phyloP scores from a whole-genome alignment of 2,329 filamentous ascomycete genomes.

The Rachicladosporium sp. region DNA sequence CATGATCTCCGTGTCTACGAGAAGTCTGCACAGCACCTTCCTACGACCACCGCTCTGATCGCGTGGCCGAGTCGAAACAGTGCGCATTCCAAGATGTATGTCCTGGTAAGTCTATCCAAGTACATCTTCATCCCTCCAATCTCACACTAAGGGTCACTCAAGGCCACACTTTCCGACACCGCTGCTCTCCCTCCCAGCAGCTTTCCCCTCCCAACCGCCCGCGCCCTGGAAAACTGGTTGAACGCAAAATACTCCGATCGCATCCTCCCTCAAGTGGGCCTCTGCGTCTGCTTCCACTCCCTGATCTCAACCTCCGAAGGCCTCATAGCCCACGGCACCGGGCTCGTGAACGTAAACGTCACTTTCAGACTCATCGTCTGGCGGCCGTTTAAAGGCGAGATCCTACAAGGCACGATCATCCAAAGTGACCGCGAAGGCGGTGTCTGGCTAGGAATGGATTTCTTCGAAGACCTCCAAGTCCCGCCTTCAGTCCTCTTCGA shows the following conservation, averaged over 20 bases:
- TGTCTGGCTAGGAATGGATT: slow-evolving; percentile 57
- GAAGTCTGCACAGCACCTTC: too few relatives aligned
- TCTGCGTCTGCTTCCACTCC: slow-evolving; percentile 90
- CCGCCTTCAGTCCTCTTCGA: slow-evolving; percentile 60
- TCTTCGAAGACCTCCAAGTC: slow-evolving; percentile 87
- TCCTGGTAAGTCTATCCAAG: slow-evolving; percentile 22
- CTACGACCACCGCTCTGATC: too few relatives aligned
- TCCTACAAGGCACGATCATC: slow-evolving; percentile 74
- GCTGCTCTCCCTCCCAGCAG: slow-evolving; percentile 85
- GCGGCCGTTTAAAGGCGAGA: slow-evolving; percentile 88
- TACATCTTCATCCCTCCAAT: not conserved
- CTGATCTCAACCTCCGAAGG: slow-evolving; percentile 82
- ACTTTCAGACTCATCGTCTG: slow-evolving; percentile 92
- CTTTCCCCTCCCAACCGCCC: slow-evolving; percentile 68
- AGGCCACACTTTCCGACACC: slow-evolving; percentile 91
- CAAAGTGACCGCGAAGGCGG: slow-evolving; percentile 60
- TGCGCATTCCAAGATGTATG: slow-evolving; percentile 21
- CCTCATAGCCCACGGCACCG: slow-evolving; percentile 82
- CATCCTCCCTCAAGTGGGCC: slow-evolving; percentile 83
- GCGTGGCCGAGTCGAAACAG: too few relatives aligned
- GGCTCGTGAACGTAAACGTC: slow-evolving; percentile 89
- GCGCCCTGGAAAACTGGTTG: slow-evolving; percentile 91
- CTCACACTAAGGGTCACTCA: not conserved
- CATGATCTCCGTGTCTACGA: too few relatives aligned
- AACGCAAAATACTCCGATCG: slow-evolving; percentile 96